Base-by-base conservation (phyloP, 129 eudicot genomes). In the Cynara cardunculus region DNA sequence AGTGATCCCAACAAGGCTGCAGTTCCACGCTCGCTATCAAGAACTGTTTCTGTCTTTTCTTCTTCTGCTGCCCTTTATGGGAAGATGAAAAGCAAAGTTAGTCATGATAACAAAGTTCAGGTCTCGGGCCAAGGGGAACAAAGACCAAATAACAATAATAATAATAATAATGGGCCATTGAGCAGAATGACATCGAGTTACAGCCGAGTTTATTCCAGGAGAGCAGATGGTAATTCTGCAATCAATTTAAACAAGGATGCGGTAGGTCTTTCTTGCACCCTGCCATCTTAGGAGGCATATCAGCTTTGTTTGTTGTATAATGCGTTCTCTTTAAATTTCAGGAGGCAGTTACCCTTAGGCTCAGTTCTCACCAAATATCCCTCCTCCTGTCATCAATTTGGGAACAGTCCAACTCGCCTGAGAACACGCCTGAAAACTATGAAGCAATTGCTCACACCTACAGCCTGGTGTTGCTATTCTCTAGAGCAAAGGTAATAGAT, bases 21-120 rank as follows among this genome's bases (percentile, higher is more conserved):
- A 25, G 87, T 85, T 72, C 85, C 90, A 14, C 86, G 99, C 61
- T 87, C 98, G 37, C 92, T 96, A 21, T 96, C 99, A 27, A 87
- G 99, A 86, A 89, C 99, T 0, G 98, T 93, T 73, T 96, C 99
- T 5, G 98, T 93, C 27, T 96, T 96, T 87, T 93, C 99, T 69
- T 93, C 99, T 72, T 96, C 99, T 25, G 99, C 99, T 86, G 98
- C 99, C 14, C 94, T 96, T 30, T 96, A 91, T 37, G 93, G 89
- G 77, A 96, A 96, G 87, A 77, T 96, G 86, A 87, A 80, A 81
- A 96, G 80, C 27, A 89, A 87, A 71, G 37, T 71, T 74, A 37
- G 37, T 82, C 86, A 74, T 25, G 71, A 78, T 19, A 87, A 68
- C 72, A 67, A 76, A 72, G 84, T 66, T 31, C 80, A 67, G 34